Percentiles rank a stretch among this genome's conserved stretches.
Conservation (phyloP, 2,329 filamentous ascomycete species). For the Pleoardoris graminearum region DNA sequence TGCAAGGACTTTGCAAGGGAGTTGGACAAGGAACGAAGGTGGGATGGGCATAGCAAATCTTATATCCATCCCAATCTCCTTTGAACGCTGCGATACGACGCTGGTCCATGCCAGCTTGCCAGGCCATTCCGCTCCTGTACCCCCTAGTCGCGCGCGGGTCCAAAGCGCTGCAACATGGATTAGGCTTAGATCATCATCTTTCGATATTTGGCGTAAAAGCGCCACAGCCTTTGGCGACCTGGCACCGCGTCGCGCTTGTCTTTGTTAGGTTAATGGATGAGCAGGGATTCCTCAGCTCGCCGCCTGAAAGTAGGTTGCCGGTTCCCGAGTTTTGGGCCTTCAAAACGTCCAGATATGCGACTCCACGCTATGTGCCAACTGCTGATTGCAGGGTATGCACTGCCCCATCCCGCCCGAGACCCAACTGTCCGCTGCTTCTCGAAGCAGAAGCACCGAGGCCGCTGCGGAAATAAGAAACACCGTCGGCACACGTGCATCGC, state of each 20-base stretch:
- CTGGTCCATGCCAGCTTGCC: conserved; percentile 7
- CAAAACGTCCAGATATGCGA: background rate
- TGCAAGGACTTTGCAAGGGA: conserved; percentile 6
- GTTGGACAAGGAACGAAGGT: background rate
- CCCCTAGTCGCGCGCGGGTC: conserved; percentile 8
- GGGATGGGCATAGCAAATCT: conserved; percentile 1
- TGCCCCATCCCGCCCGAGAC: conserved; percentile 1
- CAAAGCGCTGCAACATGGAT: conserved; percentile 4
- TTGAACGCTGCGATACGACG: conserved; percentile 9
- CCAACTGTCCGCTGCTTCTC: background rate
- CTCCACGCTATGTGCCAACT: conserved; percentile 1
- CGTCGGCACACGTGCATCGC: conserved; percentile 1
- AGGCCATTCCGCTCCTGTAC: conserved; percentile 5
- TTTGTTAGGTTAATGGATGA: background rate
- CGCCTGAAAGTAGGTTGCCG: no score
- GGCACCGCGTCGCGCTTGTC: background rate
- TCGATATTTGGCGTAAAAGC: conserved; percentile 6
- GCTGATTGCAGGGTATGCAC: conserved; percentile 7
- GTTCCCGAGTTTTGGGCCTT: background rate
- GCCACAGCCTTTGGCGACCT: conserved; percentile 1
- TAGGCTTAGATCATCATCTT: conserved; percentile 7
- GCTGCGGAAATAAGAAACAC: conserved; percentile 1
- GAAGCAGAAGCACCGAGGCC: background rate
- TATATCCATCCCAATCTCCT: conserved; percentile 8
- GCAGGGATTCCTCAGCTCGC: background rate